A percentile compares a stretch with the other conserved stretches of the same genome.
These are phyloP conservation scores for Brassica balearica DNA, from an alignment of 441 rosid genomes.

Conservation along the genomic window DNA sequence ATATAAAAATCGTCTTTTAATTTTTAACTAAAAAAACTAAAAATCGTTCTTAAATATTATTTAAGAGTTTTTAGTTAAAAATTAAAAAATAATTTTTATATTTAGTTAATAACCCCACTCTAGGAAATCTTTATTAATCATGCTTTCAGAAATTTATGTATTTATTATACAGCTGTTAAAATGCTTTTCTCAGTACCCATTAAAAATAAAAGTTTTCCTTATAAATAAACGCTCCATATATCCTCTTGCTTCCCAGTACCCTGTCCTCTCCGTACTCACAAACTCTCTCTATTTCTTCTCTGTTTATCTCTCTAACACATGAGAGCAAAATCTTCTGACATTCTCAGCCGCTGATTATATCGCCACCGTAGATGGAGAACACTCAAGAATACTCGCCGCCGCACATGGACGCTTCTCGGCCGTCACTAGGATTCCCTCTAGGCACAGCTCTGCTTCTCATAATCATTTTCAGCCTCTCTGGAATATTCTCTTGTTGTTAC, in stretches of 20 bases:
- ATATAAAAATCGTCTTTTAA: too few species aligned
- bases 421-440: conserved; percentile 89
- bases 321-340: conserved; percentile 45
- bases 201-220: conserved; percentile 12
- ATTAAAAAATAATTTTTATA: too few species aligned
- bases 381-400: conserved; percentile 67
- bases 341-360: conserved; percentile 39
- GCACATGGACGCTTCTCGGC: conserved; percentile 79
- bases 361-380: conserved; percentile 65
- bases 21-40: too few species aligned
- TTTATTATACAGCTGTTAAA: too few species aligned
- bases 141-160: too few species aligned
- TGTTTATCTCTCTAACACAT: conserved; percentile 38
- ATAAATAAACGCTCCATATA: conserved; percentile 34
- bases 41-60: too few species aligned
- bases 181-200: background rate
- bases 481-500: conserved; percentile 94
- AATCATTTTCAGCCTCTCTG: conserved; percentile 79
- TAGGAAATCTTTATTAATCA: too few species aligned
- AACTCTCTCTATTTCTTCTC: conserved; percentile 14
- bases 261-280: conserved; percentile 7
- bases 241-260: conserved; percentile 9
- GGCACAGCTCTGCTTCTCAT: conserved; percentile 91
- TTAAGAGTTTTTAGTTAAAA: too few species aligned
- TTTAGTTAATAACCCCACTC: too few species aligned